phyloP scores from a whole-genome alignment of 2,329 filamentous ascomycete species.

The Neocucurbitaria cava region DNA sequence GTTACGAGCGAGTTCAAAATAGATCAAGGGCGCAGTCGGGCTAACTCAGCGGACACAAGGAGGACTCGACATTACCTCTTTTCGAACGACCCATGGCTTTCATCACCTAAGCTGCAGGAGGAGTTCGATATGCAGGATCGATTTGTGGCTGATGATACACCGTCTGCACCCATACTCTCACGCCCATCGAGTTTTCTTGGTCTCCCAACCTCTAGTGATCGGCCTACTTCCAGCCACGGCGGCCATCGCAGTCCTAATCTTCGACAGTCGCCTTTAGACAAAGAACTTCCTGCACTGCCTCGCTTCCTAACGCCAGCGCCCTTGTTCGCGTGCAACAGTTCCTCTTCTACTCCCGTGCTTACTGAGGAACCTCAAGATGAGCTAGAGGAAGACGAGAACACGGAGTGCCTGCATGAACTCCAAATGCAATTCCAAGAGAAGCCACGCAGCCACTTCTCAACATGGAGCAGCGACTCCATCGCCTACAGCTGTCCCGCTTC shows the following conservation, averaged over 20 bases:
- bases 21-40: conserved; percentile 27
- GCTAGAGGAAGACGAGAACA: conserved; percentile 24
- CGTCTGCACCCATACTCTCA: conserved; percentile 29
- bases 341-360: conserved; percentile 12
- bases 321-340: conserved; percentile 32
- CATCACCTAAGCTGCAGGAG: conserved; percentile 29
- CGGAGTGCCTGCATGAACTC: conserved; percentile 15
- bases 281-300: conserved; percentile 40
- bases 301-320: conserved; percentile 39
- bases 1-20: conserved; percentile 20
- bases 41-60: conserved; percentile 40
- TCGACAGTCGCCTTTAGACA: conserved; percentile 28
- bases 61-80: conserved; percentile 33
- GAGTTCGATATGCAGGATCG: conserved; percentile 18
- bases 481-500: conserved; percentile 30
- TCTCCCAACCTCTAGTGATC: conserved; percentile 21
- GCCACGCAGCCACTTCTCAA: conserved; percentile 42
- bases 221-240: conserved; percentile 41
- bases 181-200: conserved; percentile 23
- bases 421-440: conserved; percentile 22
- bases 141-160: conserved; percentile 18
- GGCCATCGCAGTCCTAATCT: conserved; percentile 19
- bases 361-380: conserved; percentile 15
- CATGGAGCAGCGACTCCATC: conserved; percentile 39
- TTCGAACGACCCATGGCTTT: conserved; percentile 38